These are phyloP conservation scores for Nasturtium officinale DNA, from an alignment of 345 rosid species.

Conservation along the genomic window DNA sequence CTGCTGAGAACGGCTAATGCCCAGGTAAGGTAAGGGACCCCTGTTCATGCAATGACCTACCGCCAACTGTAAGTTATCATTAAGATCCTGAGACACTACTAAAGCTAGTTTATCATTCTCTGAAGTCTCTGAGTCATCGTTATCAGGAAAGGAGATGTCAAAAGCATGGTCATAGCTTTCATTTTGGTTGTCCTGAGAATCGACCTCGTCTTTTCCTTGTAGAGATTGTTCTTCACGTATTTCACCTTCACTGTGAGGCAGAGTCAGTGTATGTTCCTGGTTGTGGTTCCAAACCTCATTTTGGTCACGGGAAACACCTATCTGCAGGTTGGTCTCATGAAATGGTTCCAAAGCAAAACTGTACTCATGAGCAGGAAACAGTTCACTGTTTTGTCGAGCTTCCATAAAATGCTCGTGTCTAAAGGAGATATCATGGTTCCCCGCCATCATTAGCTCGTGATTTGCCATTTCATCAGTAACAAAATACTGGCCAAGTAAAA, in stretches of 20 bases:
- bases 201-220: conserved; percentile 45
- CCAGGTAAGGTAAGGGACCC: conserved; percentile 47
- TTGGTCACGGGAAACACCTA: conserved; percentile 39
- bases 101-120: conserved; percentile 40
- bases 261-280: conserved; percentile 29
- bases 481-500: conserved; percentile 13
- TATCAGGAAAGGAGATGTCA: conserved; percentile 38
- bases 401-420: conserved; percentile 38
- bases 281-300: conserved; percentile 32
- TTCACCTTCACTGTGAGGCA: conserved; percentile 36
- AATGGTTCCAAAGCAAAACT: conserved; percentile 36
- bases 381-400: conserved; percentile 29
- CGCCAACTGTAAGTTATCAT: conserved; percentile 49
- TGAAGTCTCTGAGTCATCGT: conserved; percentile 30
- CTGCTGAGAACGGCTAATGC: conserved; percentile 47
- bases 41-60: conserved; percentile 63
- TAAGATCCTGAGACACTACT: conserved; percentile 32
- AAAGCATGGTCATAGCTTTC: conserved; percentile 40
- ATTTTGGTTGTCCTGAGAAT: conserved; percentile 43
- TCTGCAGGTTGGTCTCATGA: conserved; percentile 35
- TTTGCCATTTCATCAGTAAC: conserved; percentile 44
- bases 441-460: conserved; percentile 38
- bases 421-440: conserved; percentile 32
- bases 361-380: conserved; percentile 38
- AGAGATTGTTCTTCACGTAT: conserved; percentile 34